Conservation (phyloP, 176 grass and related monocot species). For the Secale cereale region DNA sequence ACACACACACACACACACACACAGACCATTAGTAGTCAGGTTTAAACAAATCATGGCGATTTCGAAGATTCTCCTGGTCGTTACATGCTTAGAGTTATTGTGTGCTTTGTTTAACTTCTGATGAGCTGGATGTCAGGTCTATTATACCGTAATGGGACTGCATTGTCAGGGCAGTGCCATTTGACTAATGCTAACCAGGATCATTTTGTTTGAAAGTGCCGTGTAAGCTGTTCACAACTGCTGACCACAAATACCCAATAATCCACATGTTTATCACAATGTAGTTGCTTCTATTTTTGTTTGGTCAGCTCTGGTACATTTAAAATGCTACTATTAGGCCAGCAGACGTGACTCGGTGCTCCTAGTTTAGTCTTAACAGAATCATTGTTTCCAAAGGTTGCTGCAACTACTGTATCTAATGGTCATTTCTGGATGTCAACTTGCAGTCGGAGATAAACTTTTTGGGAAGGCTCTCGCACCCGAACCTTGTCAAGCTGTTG, state of each 20-base stretch:
- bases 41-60: not conserved
- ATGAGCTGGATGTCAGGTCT: slow-evolving; percentile 2
- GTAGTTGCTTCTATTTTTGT: slow-evolving; percentile 1
- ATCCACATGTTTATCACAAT: slow-evolving; percentile 44
- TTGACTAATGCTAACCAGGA: slow-evolving; percentile 27
- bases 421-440: slow-evolving; percentile 8
- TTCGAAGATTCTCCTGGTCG: slow-evolving; percentile 22
- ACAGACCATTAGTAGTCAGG: not conserved
- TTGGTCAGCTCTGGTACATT: slow-evolving; percentile 2
- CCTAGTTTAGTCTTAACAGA: slow-evolving; percentile 5
- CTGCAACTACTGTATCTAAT: not conserved
- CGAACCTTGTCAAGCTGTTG: slow-evolving; percentile 75
- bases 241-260: slow-evolving; percentile 3
- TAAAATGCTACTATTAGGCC: not conserved
- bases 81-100: not conserved
- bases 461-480: slow-evolving; percentile 80
- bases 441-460: slow-evolving; percentile 88
- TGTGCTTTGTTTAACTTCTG: slow-evolving; percentile 10
- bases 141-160: not conserved
- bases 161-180: not conserved
- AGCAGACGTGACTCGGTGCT: not conserved
- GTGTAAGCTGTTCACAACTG: slow-evolving; percentile 14
- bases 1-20: not conserved
- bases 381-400: not conserved
- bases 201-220: not conserved